These are phyloP conservation scores for Hyaloscypha bicolor DNA, from an alignment of 495 filamentous ascomycete species.

Conservation along the genomic window DNA sequence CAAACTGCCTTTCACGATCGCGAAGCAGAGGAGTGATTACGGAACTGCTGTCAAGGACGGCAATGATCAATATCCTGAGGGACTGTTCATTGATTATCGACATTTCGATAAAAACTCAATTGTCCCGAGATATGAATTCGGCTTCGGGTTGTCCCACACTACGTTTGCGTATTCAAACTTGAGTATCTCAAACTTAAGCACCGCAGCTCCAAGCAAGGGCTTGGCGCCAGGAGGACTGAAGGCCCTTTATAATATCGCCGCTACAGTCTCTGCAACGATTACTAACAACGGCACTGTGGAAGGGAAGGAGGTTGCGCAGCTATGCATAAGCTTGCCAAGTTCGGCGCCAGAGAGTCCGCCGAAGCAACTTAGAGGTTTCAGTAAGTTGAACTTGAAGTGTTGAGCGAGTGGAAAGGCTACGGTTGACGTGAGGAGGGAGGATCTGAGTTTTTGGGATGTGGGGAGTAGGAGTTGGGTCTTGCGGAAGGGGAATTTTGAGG, in stretches of 20 bases:
- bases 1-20: conserved; percentile 72
- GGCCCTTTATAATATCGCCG: conserved; percentile 65
- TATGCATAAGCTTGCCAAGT: conserved; percentile 81
- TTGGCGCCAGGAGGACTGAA: conserved; percentile 6
- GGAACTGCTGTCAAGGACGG: conserved; percentile 68
- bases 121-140: conserved; percentile 77
- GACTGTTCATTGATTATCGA: conserved; percentile 67
- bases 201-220: not conserved
- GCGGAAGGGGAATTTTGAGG: conserved; percentile 65
- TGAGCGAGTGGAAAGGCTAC: conserved; percentile 69
- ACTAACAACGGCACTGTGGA: conserved; percentile 75
- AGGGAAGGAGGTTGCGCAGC: conserved; percentile 83
- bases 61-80: conserved; percentile 64
- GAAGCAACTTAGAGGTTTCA: conserved; percentile 78
- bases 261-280: conserved; percentile 76
- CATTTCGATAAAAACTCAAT: conserved; percentile 63
- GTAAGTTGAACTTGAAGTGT: conserved; percentile 70
- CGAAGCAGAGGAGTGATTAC: conserved; percentile 79
- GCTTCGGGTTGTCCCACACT: conserved; percentile 76
- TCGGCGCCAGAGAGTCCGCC: conserved; percentile 62
- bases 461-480: conserved; percentile 84
- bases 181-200: conserved; percentile 54
- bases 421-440: conserved; percentile 73
- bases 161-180: conserved; percentile 57
- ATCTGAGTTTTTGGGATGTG: conserved; percentile 88